Conservation (phyloP, 768 basidiomycete genomes). For the Tephrocybe rancida region DNA sequence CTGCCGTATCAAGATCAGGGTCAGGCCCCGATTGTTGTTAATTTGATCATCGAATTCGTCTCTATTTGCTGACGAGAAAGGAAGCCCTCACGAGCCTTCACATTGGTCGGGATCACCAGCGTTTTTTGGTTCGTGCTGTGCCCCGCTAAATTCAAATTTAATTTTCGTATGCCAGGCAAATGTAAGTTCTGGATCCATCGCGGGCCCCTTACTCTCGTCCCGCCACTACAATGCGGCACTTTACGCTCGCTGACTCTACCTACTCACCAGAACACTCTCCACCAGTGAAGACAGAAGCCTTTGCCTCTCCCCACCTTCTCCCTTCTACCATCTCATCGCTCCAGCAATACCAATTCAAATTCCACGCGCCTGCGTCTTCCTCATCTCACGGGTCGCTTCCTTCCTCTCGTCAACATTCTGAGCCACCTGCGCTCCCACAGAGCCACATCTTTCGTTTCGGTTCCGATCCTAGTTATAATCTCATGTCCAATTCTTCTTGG, state of each 20-base stretch:
- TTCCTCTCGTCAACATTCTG: slow-evolving; percentile 34
- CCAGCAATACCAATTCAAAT: slow-evolving; percentile 39
- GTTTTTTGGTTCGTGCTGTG: slow-evolving; percentile 14
- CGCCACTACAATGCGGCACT: slow-evolving; percentile 21
- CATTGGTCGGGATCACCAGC: slow-evolving; percentile 9
- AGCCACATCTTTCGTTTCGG: slow-evolving; percentile 37
- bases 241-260: slow-evolving; percentile 19
- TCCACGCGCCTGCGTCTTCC: slow-evolving; percentile 29
- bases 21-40: slow-evolving; percentile 7
- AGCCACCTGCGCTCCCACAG: slow-evolving; percentile 28
- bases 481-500: slow-evolving; percentile 27
- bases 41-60: slow-evolving; percentile 1
- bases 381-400: slow-evolving; percentile 37
- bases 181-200: slow-evolving; percentile 17
- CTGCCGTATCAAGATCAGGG: slow-evolving; percentile 14
- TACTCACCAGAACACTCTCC: slow-evolving; percentile 22
- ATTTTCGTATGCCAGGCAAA: slow-evolving; percentile 20
- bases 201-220: slow-evolving; percentile 10
- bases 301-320: slow-evolving; percentile 45
- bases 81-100: slow-evolving; percentile 7
- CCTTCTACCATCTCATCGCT: slow-evolving; percentile 30
- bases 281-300: slow-evolving; percentile 44
- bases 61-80: slow-evolving; percentile 15
- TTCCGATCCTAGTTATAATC: slow-evolving; percentile 22
- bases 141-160: slow-evolving; percentile 17